These are phyloP conservation scores for Flaveria robusta DNA, from an alignment of 129 eudicot genomes.

Conservation along the genomic window DNA sequence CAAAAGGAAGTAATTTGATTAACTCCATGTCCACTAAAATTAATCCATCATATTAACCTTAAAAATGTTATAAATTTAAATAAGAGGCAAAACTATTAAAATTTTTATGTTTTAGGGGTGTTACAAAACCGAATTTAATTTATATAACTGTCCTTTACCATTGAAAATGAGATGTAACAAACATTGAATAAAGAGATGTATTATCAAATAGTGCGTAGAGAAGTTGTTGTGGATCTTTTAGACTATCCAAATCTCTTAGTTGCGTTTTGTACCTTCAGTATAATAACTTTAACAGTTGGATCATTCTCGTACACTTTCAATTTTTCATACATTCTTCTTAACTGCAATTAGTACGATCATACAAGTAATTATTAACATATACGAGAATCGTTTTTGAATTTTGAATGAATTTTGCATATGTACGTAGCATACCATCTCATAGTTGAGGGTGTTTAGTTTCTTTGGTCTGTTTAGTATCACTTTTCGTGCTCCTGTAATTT, in stretches of 20 bases:
- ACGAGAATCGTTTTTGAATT: background rate
- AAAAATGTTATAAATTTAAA: too few relatives aligned
- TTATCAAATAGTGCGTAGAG: background rate
- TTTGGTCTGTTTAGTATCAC: conserved; percentile 45
- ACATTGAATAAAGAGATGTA: background rate
- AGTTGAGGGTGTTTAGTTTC: conserved; percentile 47
- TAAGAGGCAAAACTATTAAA: too few relatives aligned
- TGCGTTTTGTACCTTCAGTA: conserved; percentile 38
- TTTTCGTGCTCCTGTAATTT: conserved; percentile 38
- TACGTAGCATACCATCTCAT: conserved; percentile 40
- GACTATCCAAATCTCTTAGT: background rate
- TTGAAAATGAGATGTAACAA: background rate
- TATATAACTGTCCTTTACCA: background rate
- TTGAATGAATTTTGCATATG: background rate
- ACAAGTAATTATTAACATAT: background rate
- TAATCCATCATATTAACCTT: too few relatives aligned
- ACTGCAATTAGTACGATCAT: conserved; percentile 24
- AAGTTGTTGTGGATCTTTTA: background rate
- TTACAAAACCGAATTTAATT: too few relatives aligned
- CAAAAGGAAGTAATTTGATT: background rate
- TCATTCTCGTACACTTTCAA: conserved; percentile 43
- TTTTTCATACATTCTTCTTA: conserved; percentile 32
- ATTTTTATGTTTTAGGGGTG: too few relatives aligned
- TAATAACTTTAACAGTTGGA: conserved; percentile 43
- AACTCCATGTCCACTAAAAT: background rate